phyloP scores from a whole-genome alignment of 768 basidiomycete genomes.

The Macrolepiota albuminosa region DNA sequence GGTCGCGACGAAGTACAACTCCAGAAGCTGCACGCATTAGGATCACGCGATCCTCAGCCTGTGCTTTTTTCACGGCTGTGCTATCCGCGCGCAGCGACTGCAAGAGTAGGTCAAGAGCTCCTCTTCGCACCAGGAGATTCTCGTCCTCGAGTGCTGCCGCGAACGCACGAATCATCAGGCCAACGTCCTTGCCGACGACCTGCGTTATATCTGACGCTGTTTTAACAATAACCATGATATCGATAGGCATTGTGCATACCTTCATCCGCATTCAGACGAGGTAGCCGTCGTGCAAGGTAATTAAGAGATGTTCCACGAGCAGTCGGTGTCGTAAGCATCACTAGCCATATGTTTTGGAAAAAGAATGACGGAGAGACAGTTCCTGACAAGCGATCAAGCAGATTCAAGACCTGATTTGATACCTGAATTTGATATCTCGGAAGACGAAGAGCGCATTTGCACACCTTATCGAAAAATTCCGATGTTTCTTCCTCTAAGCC shows the following conservation, averaged over 20 bases:
- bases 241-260: constrained; percentile 33
- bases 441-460: constrained; percentile 5
- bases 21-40: constrained; percentile 83
- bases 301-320: constrained; percentile 85
- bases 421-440: constrained; percentile 1
- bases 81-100: constrained; percentile 75
- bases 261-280: constrained; percentile 64
- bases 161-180: constrained; percentile 92
- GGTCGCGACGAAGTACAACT: constrained; percentile 88
- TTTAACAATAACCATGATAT: background rate
- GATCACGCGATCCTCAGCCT: constrained; percentile 69
- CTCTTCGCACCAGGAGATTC: constrained; percentile 84
- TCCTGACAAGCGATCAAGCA: constrained; percentile 79
- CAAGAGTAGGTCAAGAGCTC: constrained; percentile 78
- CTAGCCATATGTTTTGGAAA: constrained; percentile 92
- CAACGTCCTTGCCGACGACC: constrained; percentile 82
- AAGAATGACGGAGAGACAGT: constrained; percentile 88
- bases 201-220: constrained; percentile 49
- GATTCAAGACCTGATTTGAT: constrained; percentile 56
- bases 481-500: constrained; percentile 97
- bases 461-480: constrained; percentile 91
- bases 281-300: constrained; percentile 78
- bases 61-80: constrained; percentile 60
- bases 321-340: constrained; percentile 85
- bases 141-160: constrained; percentile 90